A percentile compares a stretch with the other conserved stretches of the same genome.
Evolutionary conservation across 1,284 basidiomycete genomes (phyloP).

Genomic region (Moesziomyces antarcticus): DNA sequence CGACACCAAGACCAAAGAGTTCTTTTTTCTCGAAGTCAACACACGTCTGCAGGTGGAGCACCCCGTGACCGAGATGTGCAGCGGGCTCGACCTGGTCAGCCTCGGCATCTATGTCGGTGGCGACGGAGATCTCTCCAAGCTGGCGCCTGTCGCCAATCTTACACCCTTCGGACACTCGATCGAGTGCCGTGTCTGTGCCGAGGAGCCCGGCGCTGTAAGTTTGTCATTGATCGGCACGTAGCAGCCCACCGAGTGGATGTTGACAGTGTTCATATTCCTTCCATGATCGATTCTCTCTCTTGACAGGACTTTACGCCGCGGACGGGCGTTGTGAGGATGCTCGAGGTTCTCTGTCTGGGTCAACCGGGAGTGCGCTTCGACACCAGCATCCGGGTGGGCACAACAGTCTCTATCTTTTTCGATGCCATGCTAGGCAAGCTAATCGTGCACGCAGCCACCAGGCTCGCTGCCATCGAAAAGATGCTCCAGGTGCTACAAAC

Average conservation of each 20-base stretch:
- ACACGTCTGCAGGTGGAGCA: too few species aligned
- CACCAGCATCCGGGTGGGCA: constrained; percentile 72
- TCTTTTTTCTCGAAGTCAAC: too few species aligned
- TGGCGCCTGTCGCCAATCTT: constrained; percentile 62
- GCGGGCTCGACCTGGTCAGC: too few species aligned
- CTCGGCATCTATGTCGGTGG: constrained; percentile 29
- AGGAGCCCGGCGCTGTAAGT: constrained; percentile 72
- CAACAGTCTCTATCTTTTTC: constrained; percentile 72
- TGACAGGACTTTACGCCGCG: constrained; percentile 72
- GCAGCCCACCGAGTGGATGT: too few species aligned
- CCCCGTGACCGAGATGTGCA: too few species aligned
- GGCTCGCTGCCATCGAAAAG: constrained; percentile 69
- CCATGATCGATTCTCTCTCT: too few species aligned
- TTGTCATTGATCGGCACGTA: too few species aligned
- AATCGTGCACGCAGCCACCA: constrained; percentile 69
- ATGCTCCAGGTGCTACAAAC: constrained; percentile 7
- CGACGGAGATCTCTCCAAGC: constrained; percentile 68
- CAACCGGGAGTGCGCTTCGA: constrained; percentile 72
- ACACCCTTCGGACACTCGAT: constrained; percentile 70
- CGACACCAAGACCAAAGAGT: too few species aligned
- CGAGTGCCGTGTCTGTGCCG: constrained; percentile 76
- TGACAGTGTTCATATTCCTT: too few species aligned
- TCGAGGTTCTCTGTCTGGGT: constrained; percentile 6
- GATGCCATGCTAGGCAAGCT: constrained; percentile 73
- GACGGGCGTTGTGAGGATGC: constrained; percentile 74